phyloP scores from a whole-genome alignment of 2,329 filamentous ascomycete species.

The Westerdykella sp. region DNA sequence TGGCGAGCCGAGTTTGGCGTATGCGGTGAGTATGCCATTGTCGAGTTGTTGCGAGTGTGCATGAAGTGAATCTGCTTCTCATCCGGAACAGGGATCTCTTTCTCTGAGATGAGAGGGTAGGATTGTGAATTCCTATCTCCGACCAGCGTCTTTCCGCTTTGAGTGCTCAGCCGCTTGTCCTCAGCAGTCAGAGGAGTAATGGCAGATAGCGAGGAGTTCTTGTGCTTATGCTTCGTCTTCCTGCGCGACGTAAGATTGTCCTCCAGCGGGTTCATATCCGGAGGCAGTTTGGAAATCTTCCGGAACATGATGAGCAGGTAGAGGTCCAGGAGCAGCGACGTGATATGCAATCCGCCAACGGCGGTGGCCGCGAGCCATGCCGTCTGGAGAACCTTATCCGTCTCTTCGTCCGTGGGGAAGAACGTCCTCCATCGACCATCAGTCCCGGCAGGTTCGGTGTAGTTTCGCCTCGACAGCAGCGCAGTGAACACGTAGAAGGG shows the following conservation, averaged over 20 bases:
- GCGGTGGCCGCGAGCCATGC: slow-evolving; percentile 63
- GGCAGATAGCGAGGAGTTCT: slow-evolving; percentile 50
- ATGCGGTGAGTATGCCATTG: slow-evolving; percentile 47
- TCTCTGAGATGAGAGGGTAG: slow-evolving; percentile 25
- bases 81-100: slow-evolving; percentile 28
- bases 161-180: slow-evolving; percentile 56
- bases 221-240: slow-evolving; percentile 64
- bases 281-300: slow-evolving; percentile 73
- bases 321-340: slow-evolving; percentile 64
- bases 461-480: slow-evolving; percentile 49
- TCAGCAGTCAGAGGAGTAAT: slow-evolving; percentile 38
- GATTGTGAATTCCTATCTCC: slow-evolving; percentile 30
- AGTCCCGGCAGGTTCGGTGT: slow-evolving; percentile 40
- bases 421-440: slow-evolving; percentile 62
- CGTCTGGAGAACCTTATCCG: slow-evolving; percentile 56
- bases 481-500: slow-evolving; percentile 58
- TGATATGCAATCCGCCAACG: slow-evolving; percentile 60
- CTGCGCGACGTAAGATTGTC: slow-evolving; percentile 69
- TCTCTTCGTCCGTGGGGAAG: slow-evolving; percentile 50
- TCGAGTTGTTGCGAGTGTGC: slow-evolving; percentile 66
- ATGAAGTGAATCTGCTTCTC: slow-evolving; percentile 64
- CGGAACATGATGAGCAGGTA: slow-evolving; percentile 76
- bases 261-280: slow-evolving; percentile 93
- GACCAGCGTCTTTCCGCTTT: slow-evolving; percentile 40
- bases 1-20: slow-evolving; percentile 49